A percentile compares a stretch with the other conserved stretches of the same genome.
Conservation (phyloP, 495 filamentous ascomycete species). For the Antarctomyces pellizariae region DNA sequence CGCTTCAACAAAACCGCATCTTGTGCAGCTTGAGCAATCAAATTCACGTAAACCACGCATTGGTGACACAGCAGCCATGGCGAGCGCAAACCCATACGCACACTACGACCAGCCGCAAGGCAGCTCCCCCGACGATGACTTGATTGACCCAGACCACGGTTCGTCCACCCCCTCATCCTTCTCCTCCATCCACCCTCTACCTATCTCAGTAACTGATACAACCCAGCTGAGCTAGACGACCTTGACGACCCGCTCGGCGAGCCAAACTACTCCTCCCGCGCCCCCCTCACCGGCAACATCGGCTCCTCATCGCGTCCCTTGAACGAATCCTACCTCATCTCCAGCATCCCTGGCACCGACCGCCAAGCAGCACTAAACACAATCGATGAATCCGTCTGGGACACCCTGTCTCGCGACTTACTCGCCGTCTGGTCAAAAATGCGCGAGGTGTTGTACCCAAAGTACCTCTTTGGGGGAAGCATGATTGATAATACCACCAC, state of each 20-base stretch:
- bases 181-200: not conserved
- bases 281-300: slow-evolving; percentile 65
- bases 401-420: slow-evolving; percentile 75
- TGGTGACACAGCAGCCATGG: slow-evolving; percentile 9
- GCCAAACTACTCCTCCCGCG: slow-evolving; percentile 36
- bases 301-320: slow-evolving; percentile 27
- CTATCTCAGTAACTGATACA: slow-evolving; percentile 2
- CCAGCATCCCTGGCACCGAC: slow-evolving; percentile 79
- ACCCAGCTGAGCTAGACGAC: slow-evolving; percentile 53
- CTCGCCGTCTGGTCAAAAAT: slow-evolving; percentile 92
- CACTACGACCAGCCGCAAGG: slow-evolving; percentile 48
- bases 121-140: slow-evolving; percentile 59
- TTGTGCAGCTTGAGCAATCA: too few relatives aligned
- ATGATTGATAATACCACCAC: slow-evolving; percentile 36
- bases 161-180: slow-evolving; percentile 8
- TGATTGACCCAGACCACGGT: slow-evolving; percentile 97
- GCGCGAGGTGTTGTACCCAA: slow-evolving; percentile 91
- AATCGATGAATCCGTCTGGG: slow-evolving; percentile 93
- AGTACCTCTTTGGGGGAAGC: slow-evolving; percentile 69
- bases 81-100: slow-evolving; percentile 22
- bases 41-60: too few relatives aligned
- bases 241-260: slow-evolving; percentile 67
- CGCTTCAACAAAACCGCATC: too few relatives aligned
- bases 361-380: slow-evolving; percentile 81
- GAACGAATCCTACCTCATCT: slow-evolving; percentile 51